A percentile compares a stretch with the other conserved stretches of the same genome.
Evolutionary conservation across 2,329 filamentous ascomycete genomes (phyloP).

Genomic region (Fusarium redolens): DNA sequence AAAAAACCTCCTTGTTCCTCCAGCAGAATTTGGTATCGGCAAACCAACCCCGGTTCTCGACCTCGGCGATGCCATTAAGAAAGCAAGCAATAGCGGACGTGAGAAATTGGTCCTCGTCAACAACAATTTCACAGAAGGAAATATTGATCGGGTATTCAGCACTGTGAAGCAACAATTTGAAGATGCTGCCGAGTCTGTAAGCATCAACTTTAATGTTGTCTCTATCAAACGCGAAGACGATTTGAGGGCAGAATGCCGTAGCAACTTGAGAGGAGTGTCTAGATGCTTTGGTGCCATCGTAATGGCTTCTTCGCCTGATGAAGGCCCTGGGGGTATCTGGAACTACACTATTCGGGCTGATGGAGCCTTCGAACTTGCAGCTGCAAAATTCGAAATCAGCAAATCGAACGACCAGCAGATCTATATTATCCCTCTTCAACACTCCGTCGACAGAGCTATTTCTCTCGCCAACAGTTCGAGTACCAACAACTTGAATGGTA

Average conservation of each 20-base stretch:
- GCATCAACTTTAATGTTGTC: conserved; percentile 65
- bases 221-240: conserved; percentile 66
- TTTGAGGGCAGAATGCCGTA: conserved; percentile 72
- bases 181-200: conserved; percentile 63
- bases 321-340: conserved; percentile 77
- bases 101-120: conserved; percentile 83
- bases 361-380: conserved; percentile 68
- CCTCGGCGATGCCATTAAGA: conserved; percentile 71
- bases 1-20: conserved; percentile 84
- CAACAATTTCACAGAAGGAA: conserved; percentile 74
- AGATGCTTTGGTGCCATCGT: conserved; percentile 79
- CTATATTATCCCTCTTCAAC: conserved; percentile 83
- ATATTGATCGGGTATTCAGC: conserved; percentile 78
- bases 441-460: conserved; percentile 81
- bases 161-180: conserved; percentile 68
- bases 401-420: conserved; percentile 80
- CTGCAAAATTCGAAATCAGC: conserved; percentile 71
- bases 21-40: conserved; percentile 80
- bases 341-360: conserved; percentile 89
- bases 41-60: conserved; percentile 69
- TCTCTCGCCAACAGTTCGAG: conserved; percentile 61
- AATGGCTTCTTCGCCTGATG: conserved; percentile 79
- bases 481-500: conserved; percentile 51
- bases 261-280: conserved; percentile 73
- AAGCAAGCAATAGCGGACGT: conserved; percentile 66